phyloP scores from a whole-genome alignment of 2,329 filamentous ascomycete genomes.

The Aspergillus sergii region DNA sequence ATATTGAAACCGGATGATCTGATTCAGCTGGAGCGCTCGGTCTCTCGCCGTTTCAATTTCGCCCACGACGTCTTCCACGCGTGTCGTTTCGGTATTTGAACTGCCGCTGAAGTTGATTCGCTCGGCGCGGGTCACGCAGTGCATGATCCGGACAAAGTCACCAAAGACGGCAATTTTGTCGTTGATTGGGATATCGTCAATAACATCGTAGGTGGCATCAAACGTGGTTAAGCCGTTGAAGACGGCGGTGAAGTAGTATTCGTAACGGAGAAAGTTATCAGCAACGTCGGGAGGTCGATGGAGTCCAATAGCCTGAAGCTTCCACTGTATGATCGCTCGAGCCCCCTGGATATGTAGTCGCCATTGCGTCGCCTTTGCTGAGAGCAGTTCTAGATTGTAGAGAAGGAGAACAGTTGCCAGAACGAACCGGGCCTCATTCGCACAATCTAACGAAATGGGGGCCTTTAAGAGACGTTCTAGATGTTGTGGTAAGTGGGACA shows the following conservation, averaged over 20 bases:
- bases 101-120: constrained; percentile 15
- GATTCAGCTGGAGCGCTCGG: constrained; percentile 18
- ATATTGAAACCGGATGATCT: constrained; percentile 20
- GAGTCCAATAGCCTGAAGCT: background rate
- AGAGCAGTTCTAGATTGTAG: constrained; percentile 30
- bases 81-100: background rate
- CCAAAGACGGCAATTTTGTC: constrained; percentile 24
- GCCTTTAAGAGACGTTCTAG: constrained; percentile 12
- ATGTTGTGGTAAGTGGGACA: constrained; percentile 15
- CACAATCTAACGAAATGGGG: background rate
- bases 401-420: constrained; percentile 29
- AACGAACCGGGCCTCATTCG: constrained; percentile 10
- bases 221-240: constrained; percentile 31
- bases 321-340: constrained; percentile 23
- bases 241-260: constrained; percentile 31
- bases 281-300: constrained; percentile 1
- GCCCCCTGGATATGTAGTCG: constrained; percentile 29
- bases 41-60: constrained; percentile 17
- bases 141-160: constrained; percentile 28
- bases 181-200: constrained; percentile 14
- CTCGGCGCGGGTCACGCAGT: constrained; percentile 26
- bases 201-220: constrained; percentile 17
- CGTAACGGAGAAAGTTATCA: constrained; percentile 27
- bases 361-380: constrained; percentile 24
- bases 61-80: constrained; percentile 3